Evolutionary conservation across 2,329 filamentous ascomycete genomes (phyloP).

Genomic region (Pseudogymnoascus sp.): DNA sequence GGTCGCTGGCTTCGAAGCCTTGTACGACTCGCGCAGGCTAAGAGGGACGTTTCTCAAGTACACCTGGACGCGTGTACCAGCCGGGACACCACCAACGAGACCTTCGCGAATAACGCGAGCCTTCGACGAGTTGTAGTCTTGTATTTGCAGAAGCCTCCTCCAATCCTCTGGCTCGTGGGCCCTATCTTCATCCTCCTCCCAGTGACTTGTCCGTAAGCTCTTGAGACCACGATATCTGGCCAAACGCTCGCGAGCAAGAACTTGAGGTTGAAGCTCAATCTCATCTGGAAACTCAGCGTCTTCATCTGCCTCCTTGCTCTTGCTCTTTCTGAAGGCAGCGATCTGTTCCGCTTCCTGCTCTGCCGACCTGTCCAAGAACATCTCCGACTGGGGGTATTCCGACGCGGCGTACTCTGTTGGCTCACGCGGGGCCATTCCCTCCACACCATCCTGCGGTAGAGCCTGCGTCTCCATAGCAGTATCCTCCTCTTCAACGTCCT

Average conservation of each 20-base stretch:
- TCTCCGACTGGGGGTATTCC: conserved; percentile 89
- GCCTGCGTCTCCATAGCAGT: conserved; percentile 44
- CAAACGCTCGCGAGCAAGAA: conserved; percentile 76
- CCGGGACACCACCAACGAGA: conserved; percentile 74
- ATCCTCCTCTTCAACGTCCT: conserved; percentile 55
- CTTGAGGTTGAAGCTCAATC: conserved; percentile 84
- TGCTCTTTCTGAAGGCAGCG: conserved; percentile 69
- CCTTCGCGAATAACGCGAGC: conserved; percentile 72
- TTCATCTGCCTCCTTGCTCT: conserved; percentile 73
- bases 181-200: conserved; percentile 82
- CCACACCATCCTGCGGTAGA: conserved; percentile 75
- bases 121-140: conserved; percentile 81
- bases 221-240: conserved; percentile 86
- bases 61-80: conserved; percentile 76
- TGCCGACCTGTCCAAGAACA: conserved; percentile 67
- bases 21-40: conserved; percentile 44
- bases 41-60: conserved; percentile 56
- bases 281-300: conserved; percentile 96
- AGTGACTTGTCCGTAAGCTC: conserved; percentile 76
- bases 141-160: conserved; percentile 73
- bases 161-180: conserved; percentile 86
- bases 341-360: conserved; percentile 79
- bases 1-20: conserved; percentile 53
- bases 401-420: conserved; percentile 73
- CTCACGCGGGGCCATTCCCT: conserved; percentile 56